Percentiles rank a stretch among this genome's conserved stretches.
phyloP scores from a whole-genome alignment of 495 filamentous ascomycete species.

The Podospora australis region DNA sequence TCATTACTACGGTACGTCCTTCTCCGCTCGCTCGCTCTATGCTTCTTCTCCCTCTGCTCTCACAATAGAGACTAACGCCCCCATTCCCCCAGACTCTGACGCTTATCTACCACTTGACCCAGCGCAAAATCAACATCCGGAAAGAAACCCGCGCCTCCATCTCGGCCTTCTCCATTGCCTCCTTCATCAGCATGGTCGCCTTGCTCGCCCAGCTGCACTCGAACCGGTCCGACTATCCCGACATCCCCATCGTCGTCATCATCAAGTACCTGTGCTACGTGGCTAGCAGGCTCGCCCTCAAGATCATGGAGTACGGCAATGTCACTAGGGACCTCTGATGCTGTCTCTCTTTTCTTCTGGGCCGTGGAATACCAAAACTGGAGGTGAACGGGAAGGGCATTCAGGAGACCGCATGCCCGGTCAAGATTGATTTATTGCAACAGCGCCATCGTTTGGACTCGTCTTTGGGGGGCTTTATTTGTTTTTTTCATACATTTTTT shows the following conservation, averaged over 20 bases:
- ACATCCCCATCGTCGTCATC: conserved; percentile 56
- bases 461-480: not conserved
- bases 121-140: conserved; percentile 73
- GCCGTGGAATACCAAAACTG: not conserved
- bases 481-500: not conserved
- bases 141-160: conserved; percentile 76
- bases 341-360: not conserved
- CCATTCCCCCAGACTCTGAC: conserved; percentile 59
- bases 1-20: conserved; percentile 63
- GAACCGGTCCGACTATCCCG: conserved; percentile 55
- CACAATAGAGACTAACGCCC: conserved; percentile 1
- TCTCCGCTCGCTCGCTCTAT: conserved; percentile 2
- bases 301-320: conserved; percentile 26
- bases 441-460: not conserved
- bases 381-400: too few species aligned
- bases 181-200: conserved; percentile 67
- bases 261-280: conserved; percentile 40
- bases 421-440: not conserved
- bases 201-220: conserved; percentile 64
- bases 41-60: not conserved
- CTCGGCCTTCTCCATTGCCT: conserved; percentile 66
- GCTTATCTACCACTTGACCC: conserved; percentile 71
- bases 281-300: conserved; percentile 13
- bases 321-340: conserved; percentile 17
- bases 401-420: too few species aligned